Conservation (phyloP, 208 protist genomes). For the Crithidia bombi region DNA sequence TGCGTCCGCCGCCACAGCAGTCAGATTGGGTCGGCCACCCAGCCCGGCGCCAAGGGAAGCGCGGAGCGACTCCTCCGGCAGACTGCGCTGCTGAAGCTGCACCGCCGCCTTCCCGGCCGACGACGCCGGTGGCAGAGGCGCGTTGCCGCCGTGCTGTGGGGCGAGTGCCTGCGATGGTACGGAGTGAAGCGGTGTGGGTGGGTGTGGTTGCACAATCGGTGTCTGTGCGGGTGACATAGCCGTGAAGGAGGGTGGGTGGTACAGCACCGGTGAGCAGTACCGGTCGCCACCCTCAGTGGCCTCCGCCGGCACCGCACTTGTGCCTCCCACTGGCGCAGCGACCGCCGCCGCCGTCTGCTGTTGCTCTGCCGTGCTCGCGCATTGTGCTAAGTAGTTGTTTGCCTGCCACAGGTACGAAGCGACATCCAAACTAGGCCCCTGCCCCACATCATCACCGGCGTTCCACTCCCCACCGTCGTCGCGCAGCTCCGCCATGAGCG, state of each 20-base stretch:
- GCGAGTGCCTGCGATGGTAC: too few relatives aligned
- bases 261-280: slow-evolving; percentile 25
- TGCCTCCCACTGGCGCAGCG: background rate
- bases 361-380: background rate
- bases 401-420: background rate
- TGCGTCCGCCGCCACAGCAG: background rate
- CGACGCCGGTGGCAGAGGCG: too few relatives aligned
- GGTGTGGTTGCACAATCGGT: background rate
- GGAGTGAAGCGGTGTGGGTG: too few relatives aligned
- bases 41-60: background rate
- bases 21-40: background rate
- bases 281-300: background rate
- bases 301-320: background rate
- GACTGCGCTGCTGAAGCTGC: slow-evolving; percentile 2
- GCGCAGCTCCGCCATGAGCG: background rate
- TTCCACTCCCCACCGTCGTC: background rate
- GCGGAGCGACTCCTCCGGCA: slow-evolving; percentile 7
- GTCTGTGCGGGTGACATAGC: background rate
- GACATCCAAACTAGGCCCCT: background rate
- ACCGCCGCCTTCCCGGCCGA: too few relatives aligned
- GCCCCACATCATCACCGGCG: background rate
- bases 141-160: too few relatives aligned
- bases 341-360: background rate
- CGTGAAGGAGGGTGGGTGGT: background rate
- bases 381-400: background rate